phyloP scores from a whole-genome alignment of 345 rosid genomes.

The Salix suchowensis region DNA sequence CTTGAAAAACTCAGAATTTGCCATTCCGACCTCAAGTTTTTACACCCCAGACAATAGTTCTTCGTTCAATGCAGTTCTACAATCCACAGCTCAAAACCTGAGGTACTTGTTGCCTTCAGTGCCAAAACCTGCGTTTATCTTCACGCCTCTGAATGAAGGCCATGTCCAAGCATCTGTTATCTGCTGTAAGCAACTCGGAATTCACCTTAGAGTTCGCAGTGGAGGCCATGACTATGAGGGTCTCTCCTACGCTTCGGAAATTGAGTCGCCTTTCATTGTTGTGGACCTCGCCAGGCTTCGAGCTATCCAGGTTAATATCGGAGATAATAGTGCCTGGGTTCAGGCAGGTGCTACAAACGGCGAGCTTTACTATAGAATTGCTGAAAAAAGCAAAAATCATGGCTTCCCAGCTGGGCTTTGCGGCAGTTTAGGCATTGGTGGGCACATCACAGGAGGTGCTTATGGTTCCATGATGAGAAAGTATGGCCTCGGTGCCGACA shows the following conservation, averaged over 20 bases:
- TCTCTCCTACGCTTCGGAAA: constrained; percentile 14
- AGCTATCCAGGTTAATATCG: not conserved
- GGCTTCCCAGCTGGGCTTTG: constrained; percentile 21
- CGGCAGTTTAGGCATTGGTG: constrained; percentile 12
- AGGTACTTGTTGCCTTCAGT: constrained; percentile 22
- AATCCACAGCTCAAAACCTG: constrained; percentile 26
- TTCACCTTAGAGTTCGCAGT: constrained; percentile 21
- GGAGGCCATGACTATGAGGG: constrained; percentile 27
- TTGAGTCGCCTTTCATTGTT: constrained; percentile 10
- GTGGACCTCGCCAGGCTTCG: constrained; percentile 18
- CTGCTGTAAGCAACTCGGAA: constrained; percentile 15
- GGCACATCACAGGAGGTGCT: constrained; percentile 21
- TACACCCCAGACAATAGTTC: constrained; percentile 20
- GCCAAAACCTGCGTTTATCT: constrained; percentile 23
- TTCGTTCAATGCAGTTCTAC: constrained; percentile 12
- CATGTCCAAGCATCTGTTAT: constrained; percentile 26
- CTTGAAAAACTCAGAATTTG: not conserved
- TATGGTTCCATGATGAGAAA: constrained; percentile 24
- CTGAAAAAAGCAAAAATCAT: constrained; percentile 11
- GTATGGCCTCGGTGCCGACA: constrained; percentile 16
- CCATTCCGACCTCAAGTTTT: constrained; percentile 22
- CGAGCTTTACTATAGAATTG: constrained; percentile 16
- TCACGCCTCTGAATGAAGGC: constrained; percentile 25
- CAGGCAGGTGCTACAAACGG: constrained; percentile 21
- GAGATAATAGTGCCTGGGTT: constrained; percentile 12